Percentiles rank a stretch among this genome's conserved stretches.
Conservation (phyloP, 768 basidiomycete species). For the Xanthoconium stramineum region DNA sequence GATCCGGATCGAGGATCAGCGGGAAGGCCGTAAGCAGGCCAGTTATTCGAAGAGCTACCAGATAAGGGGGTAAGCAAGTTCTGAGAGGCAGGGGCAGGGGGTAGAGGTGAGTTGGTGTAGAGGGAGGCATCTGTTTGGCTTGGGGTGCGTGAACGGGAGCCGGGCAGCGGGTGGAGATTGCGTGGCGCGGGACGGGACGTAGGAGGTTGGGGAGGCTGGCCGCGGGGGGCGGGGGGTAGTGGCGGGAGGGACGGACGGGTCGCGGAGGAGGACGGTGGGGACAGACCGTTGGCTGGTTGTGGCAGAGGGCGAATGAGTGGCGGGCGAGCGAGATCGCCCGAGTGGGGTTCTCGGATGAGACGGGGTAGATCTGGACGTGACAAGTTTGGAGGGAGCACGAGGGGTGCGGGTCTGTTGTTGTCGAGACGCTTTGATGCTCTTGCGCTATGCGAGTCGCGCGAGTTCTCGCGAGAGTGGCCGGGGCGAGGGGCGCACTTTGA, state of each 20-base stretch:
- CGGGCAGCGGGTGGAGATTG: slow-evolving; percentile 37
- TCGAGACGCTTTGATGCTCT: slow-evolving; percentile 49
- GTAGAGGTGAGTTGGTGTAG: slow-evolving; percentile 43
- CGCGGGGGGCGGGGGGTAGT: slow-evolving; percentile 65
- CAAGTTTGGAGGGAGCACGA: slow-evolving; percentile 61
- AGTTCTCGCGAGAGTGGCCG: slow-evolving; percentile 23
- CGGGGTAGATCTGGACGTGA: slow-evolving; percentile 66
- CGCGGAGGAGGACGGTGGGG: slow-evolving; percentile 27
- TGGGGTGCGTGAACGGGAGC: slow-evolving; percentile 44
- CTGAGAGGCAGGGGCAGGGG: slow-evolving; percentile 37
- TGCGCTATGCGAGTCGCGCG: slow-evolving; percentile 28
- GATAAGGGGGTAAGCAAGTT: slow-evolving; percentile 41
- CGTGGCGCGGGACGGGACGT: slow-evolving; percentile 30
- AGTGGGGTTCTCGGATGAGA: slow-evolving; percentile 58
- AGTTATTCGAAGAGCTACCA: slow-evolving; percentile 32
- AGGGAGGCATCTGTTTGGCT: slow-evolving; percentile 52
- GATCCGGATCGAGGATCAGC: slow-evolving; percentile 59
- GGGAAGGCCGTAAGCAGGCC: slow-evolving; percentile 54
- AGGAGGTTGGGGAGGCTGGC: slow-evolving; percentile 54
- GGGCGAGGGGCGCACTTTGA: slow-evolving; percentile 43
- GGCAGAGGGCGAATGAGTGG: slow-evolving; percentile 30
- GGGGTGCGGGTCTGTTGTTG: slow-evolving; percentile 70
- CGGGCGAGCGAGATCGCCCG: slow-evolving; percentile 50
- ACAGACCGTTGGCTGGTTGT: slow-evolving; percentile 20
- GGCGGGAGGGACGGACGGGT: slow-evolving; percentile 57